Conservation (phyloP, 2,329 filamentous ascomycete species). For the Fusarium sp. region DNA sequence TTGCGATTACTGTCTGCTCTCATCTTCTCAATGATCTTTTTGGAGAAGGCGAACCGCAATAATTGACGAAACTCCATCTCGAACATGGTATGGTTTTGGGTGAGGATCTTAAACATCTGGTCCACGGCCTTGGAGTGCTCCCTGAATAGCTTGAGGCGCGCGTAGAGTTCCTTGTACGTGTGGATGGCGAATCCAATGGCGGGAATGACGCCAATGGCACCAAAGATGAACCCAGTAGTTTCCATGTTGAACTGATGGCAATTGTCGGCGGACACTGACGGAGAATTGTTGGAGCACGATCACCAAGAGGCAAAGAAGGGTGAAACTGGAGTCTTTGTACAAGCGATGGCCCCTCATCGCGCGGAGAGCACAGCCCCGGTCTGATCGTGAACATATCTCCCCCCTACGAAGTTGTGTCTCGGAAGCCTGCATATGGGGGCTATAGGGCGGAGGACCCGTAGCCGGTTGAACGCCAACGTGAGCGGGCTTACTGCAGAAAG, state of each 20-base stretch:
- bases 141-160: neutral
- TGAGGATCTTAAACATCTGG: neutral
- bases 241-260: neutral
- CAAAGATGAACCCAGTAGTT: neutral
- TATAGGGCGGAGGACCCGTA: neutral
- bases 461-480: neutral
- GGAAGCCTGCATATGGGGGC: neutral
- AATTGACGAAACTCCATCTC: conserved; percentile 12
- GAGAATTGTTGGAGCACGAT: neutral
- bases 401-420: neutral
- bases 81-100: conserved; percentile 6
- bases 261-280: neutral
- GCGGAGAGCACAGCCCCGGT: conserved; percentile 1
- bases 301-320: neutral
- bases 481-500: neutral
- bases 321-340: neutral
- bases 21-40: conserved; percentile 1
- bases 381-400: neutral
- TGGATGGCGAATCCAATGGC: neutral
- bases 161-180: neutral
- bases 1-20: neutral
- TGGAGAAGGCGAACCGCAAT: conserved; percentile 11
- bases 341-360: neutral
- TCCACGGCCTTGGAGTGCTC: neutral
- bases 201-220: conserved; percentile 5